These are phyloP conservation scores for Solanum chacoense DNA, from an alignment of 305 asterid species.

Conservation along the genomic window DNA sequence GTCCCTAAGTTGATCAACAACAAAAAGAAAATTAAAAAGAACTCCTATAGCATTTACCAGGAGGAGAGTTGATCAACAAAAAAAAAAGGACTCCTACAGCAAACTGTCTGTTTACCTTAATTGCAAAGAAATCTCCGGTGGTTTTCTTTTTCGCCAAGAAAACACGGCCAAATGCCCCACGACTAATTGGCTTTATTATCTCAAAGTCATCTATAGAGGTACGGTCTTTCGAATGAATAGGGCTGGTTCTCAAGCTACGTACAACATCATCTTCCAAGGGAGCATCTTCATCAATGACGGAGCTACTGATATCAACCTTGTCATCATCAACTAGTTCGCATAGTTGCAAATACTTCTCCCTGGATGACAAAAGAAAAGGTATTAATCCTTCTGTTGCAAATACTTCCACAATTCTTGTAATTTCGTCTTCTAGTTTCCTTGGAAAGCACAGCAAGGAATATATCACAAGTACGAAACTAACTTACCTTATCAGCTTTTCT, in stretches of 20 bases:
- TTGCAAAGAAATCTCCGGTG: conserved; percentile 95
- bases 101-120: conserved; percentile 48
- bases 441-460: neutral
- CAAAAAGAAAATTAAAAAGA: neutral
- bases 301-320: conserved; percentile 81
- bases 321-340: conserved; percentile 96
- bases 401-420: neutral
- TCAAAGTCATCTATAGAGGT: conserved; percentile 98
- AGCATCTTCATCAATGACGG: conserved; percentile 95
- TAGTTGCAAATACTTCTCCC: conserved; percentile 95
- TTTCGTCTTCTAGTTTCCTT: neutral
- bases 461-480: conserved; percentile 9
- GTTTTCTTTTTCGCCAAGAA: conserved; percentile 95
- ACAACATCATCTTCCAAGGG: conserved; percentile 96
- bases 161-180: conserved; percentile 99
- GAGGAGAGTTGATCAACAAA: neutral
- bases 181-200: conserved; percentile 97
- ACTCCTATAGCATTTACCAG: neutral
- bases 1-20: neutral
- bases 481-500: conserved; percentile 87
- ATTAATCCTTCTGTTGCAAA: neutral
- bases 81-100: neutral
- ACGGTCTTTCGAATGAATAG: conserved; percentile 87
- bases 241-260: conserved; percentile 95
- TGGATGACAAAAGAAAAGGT: conserved; percentile 16